Base-by-base conservation (phyloP, 1,139 yeast genomes). In the Hemisphaericaspora xylanilytica region DNA sequence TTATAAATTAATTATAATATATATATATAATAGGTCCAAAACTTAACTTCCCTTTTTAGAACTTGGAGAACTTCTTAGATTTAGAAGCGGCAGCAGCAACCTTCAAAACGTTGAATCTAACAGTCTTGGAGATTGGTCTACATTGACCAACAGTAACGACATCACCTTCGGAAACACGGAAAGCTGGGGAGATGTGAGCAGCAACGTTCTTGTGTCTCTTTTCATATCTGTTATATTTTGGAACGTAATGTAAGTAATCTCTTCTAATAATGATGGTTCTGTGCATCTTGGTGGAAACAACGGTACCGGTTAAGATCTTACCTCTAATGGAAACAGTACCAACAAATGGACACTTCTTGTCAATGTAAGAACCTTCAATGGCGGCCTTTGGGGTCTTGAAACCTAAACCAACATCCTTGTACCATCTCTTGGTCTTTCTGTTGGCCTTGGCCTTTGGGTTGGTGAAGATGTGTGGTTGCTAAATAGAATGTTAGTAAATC, bases 401-500 rank as follows among this genome's bases (percentile, higher is more conserved):
- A 60, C 99, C 99, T 72, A 94, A 87, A 73, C 99, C 99, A 66
- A 89, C 97, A 53, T 94, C 97, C 86, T 94, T 94, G 74, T 82
- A 90, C 99, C 99, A 94, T 87, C 99, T 90, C 92, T 92, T 90
- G 85, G 96, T 85, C 80, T 90, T 85, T 79, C 87, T 88, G 89
- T 81, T 83, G 73, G 94, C 96, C 89, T 86, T 89, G 65, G 96
- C 85, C 88, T 94, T 94, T 83, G 97, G 89, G 94, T 94, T 92
- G 80, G 90, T 90, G 95, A 92, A 94, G 83, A 94, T 90, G 83
- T 94, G 98, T 72, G 97, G 97, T 87, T 92, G 98, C 97, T 86
- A 70, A 45, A 57, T 16, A 9, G 32, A 48, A 17, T 41, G 71
- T 65, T 66, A 67, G 73, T 67, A 66, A 38, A 15, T 21, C 2